Conservation (phyloP, 2,329 filamentous ascomycete species). For the Cercospora zeina region DNA sequence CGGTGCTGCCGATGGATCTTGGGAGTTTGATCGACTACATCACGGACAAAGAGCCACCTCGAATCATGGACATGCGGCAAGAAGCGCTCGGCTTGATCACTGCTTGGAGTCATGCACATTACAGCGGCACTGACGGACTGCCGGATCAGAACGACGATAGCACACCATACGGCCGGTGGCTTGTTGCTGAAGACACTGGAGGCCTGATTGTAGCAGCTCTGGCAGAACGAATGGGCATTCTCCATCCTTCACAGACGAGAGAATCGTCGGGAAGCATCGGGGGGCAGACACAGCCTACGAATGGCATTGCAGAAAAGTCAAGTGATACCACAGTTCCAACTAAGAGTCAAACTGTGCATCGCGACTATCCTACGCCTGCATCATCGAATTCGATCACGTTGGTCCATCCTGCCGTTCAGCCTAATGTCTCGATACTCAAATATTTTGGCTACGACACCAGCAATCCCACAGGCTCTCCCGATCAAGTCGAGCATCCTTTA, state of each 20-base stretch:
- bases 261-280: slow-evolving; percentile 27
- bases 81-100: slow-evolving; percentile 79
- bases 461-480: slow-evolving; percentile 53
- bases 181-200: slow-evolving; percentile 83
- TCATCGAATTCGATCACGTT: slow-evolving; percentile 75
- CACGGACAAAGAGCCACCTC: slow-evolving; percentile 74
- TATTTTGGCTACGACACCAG: slow-evolving; percentile 86
- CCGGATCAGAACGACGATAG: slow-evolving; percentile 17
- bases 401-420: slow-evolving; percentile 78
- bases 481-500: slow-evolving; percentile 65
- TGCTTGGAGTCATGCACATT: slow-evolving; percentile 89
- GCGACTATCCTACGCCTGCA: slow-evolving; percentile 60
- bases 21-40: slow-evolving; percentile 73
- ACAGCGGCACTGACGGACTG: slow-evolving; percentile 50
- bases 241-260: slow-evolving; percentile 49
- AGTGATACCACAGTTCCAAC: neutral
- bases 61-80: slow-evolving; percentile 81
- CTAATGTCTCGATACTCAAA: slow-evolving; percentile 81
- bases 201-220: slow-evolving; percentile 79
- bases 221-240: slow-evolving; percentile 83
- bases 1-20: slow-evolving; percentile 79
- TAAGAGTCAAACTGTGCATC: slow-evolving; percentile 45
- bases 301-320: slow-evolving; percentile 12
- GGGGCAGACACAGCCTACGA: neutral
- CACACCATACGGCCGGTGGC: slow-evolving; percentile 63